Base-by-base conservation (phyloP, 192 early-diverging fungal species). In the Rhizoclosmatium sp. region DNA sequence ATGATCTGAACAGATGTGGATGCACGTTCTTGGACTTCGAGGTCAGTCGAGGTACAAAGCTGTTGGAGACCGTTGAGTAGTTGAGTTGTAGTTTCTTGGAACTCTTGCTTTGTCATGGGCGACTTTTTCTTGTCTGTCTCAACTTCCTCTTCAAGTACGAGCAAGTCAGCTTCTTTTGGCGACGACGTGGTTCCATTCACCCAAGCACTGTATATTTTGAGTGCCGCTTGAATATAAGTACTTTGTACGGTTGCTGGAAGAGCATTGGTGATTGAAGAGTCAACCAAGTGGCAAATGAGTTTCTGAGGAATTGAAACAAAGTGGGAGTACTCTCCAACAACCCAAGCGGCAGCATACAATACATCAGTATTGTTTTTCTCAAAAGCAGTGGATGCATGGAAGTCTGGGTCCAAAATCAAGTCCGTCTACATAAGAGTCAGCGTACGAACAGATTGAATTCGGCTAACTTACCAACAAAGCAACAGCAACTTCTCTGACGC, bases 341-440 rank as follows among this genome's bases (percentile, higher is more conserved):
- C 91, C 91, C 95, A 99, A 5, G 95, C 95, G 4, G 98, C 96
- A 44, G 93, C 95, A 47, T 90, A 89, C 19, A 99, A 75, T 0
- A 97, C 92, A 14, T 90, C 84, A 65, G 94, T 93, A 12, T 92
- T 91, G 46, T 89, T 88, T 51, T 88, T 82, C 47, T 74, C 72
- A 21, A 85, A 82, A 45, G 79, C 85, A 7, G 86, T 83, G 42
- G 90, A 88, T 48, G 92, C 88, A 41, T 93, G 82, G 67, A 95
- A 82, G 41, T 70, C 74, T 1, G 78, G 72, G 79, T 97, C 93
- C 4, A 88, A 82, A 3, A 98, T 81, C 59, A 98, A 77, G 4
- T 87, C 87, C 70, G 86, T 89, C 92, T 93, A 82, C 31, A 48
- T 10, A 49, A 82, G 16, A 19, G 14, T 21, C 56, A 72, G 47